Conservation (phyloP, 495 filamentous ascomycete genomes). For the Annulohypoxylon bovei region DNA sequence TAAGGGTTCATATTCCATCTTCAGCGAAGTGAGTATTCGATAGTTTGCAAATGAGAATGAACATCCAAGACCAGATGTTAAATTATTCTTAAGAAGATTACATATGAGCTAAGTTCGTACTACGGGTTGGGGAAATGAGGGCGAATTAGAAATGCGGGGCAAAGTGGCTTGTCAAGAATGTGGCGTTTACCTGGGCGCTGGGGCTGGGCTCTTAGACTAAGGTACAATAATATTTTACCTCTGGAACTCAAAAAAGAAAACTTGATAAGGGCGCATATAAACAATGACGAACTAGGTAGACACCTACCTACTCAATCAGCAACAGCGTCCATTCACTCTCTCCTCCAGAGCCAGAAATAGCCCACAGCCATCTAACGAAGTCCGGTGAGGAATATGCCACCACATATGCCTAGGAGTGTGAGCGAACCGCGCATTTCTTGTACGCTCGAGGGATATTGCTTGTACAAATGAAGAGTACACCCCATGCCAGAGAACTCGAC, state of each 20-base stretch:
- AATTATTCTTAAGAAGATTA: too few relatives aligned
- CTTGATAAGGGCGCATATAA: neutral
- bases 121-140: neutral
- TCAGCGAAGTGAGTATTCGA: neutral
- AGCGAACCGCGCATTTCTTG: conserved; percentile 13
- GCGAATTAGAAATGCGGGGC: too few relatives aligned
- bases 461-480: conserved; percentile 12
- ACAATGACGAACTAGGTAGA: neutral
- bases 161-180: too few relatives aligned
- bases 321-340: conserved; percentile 19
- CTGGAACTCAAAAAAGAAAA: too few relatives aligned
- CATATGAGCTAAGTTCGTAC: neutral
- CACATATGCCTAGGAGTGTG: conserved; percentile 31
- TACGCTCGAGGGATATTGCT: neutral
- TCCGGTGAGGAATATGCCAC: conserved; percentile 1
- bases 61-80: too few relatives aligned
- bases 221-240: too few relatives aligned
- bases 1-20: conserved; percentile 16
- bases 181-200: too few relatives aligned
- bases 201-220: too few relatives aligned
- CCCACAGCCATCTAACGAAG: neutral
- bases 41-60: neutral
- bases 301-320: neutral
- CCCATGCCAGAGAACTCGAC: conserved; percentile 14
- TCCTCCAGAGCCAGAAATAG: conserved; percentile 40